These are phyloP conservation scores for Solanum commersonii DNA, from an alignment of 257 asterid species.

Conservation along the genomic window DNA sequence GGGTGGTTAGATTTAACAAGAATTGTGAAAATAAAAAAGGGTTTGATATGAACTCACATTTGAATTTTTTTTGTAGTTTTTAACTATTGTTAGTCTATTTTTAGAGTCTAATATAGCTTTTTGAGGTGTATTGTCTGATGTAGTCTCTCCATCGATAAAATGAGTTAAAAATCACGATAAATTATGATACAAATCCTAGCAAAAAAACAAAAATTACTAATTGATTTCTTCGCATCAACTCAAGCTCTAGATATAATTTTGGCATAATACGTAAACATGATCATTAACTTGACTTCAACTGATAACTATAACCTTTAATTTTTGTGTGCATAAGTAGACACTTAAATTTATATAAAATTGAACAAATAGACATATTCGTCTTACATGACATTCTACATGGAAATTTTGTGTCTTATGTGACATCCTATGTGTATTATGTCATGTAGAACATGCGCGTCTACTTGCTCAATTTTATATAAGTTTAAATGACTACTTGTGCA, in stretches of 20 bases:
- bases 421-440: neutral
- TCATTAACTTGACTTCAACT: neutral
- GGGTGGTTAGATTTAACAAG: neutral
- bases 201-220: no score
- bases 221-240: neutral
- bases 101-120: no score
- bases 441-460: accelerated
- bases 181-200: neutral
- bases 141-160: no score
- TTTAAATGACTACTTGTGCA: no score
- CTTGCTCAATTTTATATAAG: no score
- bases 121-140: neutral
- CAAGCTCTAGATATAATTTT: neutral
- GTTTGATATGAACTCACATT: neutral
- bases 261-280: neutral
- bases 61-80: neutral
- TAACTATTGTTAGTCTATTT: no score
- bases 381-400: neutral
- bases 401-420: no score
- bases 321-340: neutral
- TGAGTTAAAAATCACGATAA: neutral
- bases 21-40: neutral
- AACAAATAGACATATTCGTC: no score
- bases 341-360: no score
- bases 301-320: neutral